Evolutionary conservation across 164 flowering plant genomes (phyloP).

Genomic region (Chimonanthus salicifolius): DNA sequence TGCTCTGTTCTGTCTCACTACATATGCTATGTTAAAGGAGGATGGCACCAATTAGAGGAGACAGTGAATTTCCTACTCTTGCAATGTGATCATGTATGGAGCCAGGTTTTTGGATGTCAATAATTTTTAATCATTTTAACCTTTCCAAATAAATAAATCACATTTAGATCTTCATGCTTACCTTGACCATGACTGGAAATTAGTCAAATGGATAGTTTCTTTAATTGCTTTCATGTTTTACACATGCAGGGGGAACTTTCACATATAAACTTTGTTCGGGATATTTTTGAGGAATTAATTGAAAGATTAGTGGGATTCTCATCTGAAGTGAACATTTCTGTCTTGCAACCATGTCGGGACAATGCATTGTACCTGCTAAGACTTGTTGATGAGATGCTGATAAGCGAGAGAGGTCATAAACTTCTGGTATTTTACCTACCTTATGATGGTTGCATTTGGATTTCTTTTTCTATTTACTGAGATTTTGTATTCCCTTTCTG

Average conservation of each 20-base stretch:
- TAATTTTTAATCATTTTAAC: not conserved
- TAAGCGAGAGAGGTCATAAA: constrained; percentile 55
- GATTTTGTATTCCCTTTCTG: not conserved
- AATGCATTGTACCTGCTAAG: constrained; percentile 76
- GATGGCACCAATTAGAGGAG: constrained; percentile 97
- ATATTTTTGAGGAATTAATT: constrained; percentile 66
- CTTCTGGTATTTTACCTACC: constrained; percentile 56
- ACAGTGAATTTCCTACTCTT: constrained; percentile 67
- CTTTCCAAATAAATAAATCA: not conserved
- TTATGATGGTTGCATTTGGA: constrained; percentile 4
- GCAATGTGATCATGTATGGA: constrained; percentile 55
- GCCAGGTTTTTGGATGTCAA: not conserved
- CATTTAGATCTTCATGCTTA: not conserved
- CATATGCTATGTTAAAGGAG: constrained; percentile 75
- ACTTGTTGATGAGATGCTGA: constrained; percentile 84
- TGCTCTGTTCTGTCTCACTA: constrained; percentile 77
- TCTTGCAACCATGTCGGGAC: constrained; percentile 93
- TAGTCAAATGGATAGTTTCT: not conserved
- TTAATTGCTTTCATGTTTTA: not conserved
- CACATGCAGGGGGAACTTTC: constrained; percentile 51
- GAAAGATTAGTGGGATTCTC: constrained; percentile 52
- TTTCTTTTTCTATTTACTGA: not conserved
- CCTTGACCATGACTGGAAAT: not conserved
- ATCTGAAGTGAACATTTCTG: constrained; percentile 63
- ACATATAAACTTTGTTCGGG: constrained; percentile 51